These are phyloP conservation scores for Stipa capillata DNA, from an alignment of 176 grass and related monocot genomes.

Conservation along the genomic window DNA sequence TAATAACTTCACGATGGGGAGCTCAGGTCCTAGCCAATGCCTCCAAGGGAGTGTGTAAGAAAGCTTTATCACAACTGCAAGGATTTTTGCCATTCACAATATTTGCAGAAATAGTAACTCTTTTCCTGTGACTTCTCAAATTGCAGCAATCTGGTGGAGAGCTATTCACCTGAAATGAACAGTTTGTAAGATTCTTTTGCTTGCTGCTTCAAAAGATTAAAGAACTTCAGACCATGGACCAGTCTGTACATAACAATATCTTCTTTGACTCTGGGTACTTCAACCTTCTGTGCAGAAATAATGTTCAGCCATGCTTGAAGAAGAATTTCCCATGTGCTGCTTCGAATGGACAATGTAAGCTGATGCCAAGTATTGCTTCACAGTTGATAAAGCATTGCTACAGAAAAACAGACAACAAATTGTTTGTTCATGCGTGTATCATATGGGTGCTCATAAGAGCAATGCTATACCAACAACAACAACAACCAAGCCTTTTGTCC, in stretches of 20 bases:
- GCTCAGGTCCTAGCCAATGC: constrained; percentile 53
- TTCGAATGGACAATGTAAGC: constrained; percentile 57
- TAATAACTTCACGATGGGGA: constrained; percentile 69
- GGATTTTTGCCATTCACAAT: neutral
- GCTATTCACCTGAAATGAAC: constrained; percentile 55
- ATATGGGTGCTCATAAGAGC: neutral
- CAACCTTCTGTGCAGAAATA: constrained; percentile 28
- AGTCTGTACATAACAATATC: neutral
- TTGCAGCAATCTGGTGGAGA: constrained; percentile 77
- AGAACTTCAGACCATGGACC: neutral
- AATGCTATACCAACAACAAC: no score
- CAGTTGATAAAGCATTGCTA: neutral
- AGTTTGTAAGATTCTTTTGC: constrained; percentile 46
- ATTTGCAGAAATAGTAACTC: constrained; percentile 9
- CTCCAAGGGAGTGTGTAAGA: constrained; percentile 70
- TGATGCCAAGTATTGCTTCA: neutral
- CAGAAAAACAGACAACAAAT: neutral
- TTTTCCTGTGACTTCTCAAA: constrained; percentile 4
- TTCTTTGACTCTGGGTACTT: constrained; percentile 6
- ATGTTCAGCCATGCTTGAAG: constrained; percentile 58
- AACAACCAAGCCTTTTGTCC: no score
- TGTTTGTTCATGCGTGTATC: neutral
- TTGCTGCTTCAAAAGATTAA: neutral
- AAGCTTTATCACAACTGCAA: neutral
- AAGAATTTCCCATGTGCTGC: constrained; percentile 70